Evolutionary conservation across 495 filamentous ascomycete genomes (phyloP).

Genomic region (Trichoderma parareesei): DNA sequence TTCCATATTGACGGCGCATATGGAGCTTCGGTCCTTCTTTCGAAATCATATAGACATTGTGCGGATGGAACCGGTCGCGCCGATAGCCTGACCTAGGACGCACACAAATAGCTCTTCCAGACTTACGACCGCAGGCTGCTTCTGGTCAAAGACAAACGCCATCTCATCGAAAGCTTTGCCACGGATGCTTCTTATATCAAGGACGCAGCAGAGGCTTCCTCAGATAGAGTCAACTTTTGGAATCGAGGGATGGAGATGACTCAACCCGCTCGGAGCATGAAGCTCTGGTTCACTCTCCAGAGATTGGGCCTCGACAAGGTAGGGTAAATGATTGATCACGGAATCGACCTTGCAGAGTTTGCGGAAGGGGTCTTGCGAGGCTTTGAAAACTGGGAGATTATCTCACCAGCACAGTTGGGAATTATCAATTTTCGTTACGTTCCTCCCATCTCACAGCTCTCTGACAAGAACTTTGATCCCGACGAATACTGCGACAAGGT

Average conservation of each 20-base stretch:
- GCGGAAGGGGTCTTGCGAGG: conserved; percentile 13
- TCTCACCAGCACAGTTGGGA: conserved; percentile 11
- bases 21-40: conserved; percentile 22
- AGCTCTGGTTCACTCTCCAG: conserved; percentile 22
- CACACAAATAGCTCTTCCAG: conserved; percentile 29
- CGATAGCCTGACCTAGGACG: conserved; percentile 26
- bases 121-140: conserved; percentile 21
- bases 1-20: conserved; percentile 19
- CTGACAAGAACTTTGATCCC: background rate
- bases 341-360: conserved; percentile 15
- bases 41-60: conserved; percentile 9
- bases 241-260: conserved; percentile 22
- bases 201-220: conserved; percentile 11
- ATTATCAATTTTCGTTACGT: conserved; percentile 19
- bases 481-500: background rate
- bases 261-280: conserved; percentile 21
- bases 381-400: conserved; percentile 15
- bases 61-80: conserved; percentile 15
- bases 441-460: conserved; percentile 12
- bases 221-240: conserved; percentile 19
- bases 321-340: conserved; percentile 20
- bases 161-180: conserved; percentile 15
- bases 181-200: conserved; percentile 17
- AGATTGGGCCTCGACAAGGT: conserved; percentile 20
- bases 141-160: conserved; percentile 15